These are phyloP conservation scores for Paramecium primaurelia DNA, from an alignment of 73 alveolate species.

Conservation along the genomic window DNA sequence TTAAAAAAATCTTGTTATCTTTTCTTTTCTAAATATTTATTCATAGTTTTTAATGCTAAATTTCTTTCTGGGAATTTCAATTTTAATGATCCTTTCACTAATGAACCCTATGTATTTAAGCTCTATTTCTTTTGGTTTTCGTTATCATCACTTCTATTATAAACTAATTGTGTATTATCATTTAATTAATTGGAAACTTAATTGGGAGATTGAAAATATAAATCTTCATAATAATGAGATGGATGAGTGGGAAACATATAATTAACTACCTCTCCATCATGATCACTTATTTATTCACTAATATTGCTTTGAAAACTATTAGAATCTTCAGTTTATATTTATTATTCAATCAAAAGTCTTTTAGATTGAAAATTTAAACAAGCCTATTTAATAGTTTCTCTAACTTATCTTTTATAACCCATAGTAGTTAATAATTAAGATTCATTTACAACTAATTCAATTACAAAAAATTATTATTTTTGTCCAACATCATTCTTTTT, in stretches of 20 bases:
- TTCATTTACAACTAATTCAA: background rate
- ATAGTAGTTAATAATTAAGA: background rate
- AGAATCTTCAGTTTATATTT: background rate
- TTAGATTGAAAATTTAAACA: background rate
- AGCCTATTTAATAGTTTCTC: conserved; percentile 32
- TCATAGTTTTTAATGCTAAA: background rate
- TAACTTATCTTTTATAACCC: background rate
- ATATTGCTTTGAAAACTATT: background rate
- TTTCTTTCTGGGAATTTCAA: background rate
- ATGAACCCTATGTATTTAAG: background rate
- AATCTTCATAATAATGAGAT: background rate
- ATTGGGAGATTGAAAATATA: background rate
- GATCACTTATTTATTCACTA: conserved; percentile 6
- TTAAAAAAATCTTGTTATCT: background rate
- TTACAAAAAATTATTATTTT: background rate
- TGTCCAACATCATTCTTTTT: background rate
- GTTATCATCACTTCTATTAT: background rate
- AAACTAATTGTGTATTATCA: background rate
- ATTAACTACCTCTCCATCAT: background rate
- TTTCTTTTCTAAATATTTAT: background rate
- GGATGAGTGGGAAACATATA: background rate
- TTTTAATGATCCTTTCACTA: background rate
- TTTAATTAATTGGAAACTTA: background rate
- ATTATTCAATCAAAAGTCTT: background rate
- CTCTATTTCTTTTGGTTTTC: background rate